Base-by-base conservation (phyloP, 306 rosid genomes). In the Dalbergia oliveri region DNA sequence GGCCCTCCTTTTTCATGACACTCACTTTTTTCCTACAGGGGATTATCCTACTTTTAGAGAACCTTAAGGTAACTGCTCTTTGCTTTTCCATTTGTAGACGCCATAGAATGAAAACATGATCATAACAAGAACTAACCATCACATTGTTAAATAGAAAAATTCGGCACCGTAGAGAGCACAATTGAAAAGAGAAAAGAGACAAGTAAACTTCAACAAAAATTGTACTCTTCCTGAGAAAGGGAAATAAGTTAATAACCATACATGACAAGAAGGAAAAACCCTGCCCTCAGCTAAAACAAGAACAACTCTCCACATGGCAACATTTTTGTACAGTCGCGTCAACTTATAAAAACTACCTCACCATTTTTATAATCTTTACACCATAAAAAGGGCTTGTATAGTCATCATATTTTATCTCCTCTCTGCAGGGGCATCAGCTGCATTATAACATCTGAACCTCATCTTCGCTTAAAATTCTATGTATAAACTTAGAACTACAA, bases 401-500 rank as follows among this genome's bases (percentile, higher is more conserved):
- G 90, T 90, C 89, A 75, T 84, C 41, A 2, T 26, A 37, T 37
- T 83, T 74, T 76, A 68, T 83, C 88, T 86, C 87, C 86, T 87
- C 88, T 88, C 90, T 83, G 88, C 87, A 78, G 80, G 83, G 79
- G 83, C 77, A 79, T 86, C 87, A 77, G 93, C 64, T 85, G 88
- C 67, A 65, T 84, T 66, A 85, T 71, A 49, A 81, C 91, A 86
- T 84, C 93, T 85, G 87, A 87, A 72, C 80, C 62, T 49, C 79
- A 14, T 1, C 83, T 68, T 81, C 72, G 81, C 85, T 86, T 83
- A 26, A 57, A 62, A 84, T 88, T 86, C 95, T 92, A 88, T 81
- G 93, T 92, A 92, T 92, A 87, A 85, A 79, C 89, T 84, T 88
- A 81, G 72, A 79, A 84, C 97, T 94, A 92, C 93, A 89, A 87